Conservation (phyloP, 2,329 filamentous ascomycete species). For the Phialophora expanda region DNA sequence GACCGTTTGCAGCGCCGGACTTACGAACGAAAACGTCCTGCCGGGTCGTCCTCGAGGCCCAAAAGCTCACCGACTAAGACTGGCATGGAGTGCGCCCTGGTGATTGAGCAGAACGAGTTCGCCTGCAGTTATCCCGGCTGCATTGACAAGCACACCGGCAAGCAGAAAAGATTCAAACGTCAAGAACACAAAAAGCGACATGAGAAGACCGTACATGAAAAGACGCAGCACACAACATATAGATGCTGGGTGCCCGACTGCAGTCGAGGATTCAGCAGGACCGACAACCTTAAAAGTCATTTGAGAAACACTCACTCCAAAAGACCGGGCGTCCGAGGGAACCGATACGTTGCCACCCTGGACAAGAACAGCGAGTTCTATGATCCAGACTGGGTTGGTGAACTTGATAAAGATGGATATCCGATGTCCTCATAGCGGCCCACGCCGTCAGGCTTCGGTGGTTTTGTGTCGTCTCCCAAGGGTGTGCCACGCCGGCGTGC, state of each 20-base stretch:
- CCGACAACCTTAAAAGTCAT: constrained; percentile 54
- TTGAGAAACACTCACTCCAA: constrained; percentile 55
- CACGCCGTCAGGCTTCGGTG: neutral
- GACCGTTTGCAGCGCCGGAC: constrained; percentile 29
- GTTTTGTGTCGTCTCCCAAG: neutral
- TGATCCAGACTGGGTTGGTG: constrained; percentile 52
- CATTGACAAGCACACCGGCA: constrained; percentile 47
- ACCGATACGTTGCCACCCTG: constrained; percentile 53
- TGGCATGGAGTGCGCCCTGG: constrained; percentile 35
- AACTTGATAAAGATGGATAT: constrained; percentile 50
- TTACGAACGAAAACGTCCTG: constrained; percentile 31
- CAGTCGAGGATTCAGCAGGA: constrained; percentile 50
- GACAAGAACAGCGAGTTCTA: constrained; percentile 51
- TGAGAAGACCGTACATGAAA: constrained; percentile 54
- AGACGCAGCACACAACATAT: constrained; percentile 42
- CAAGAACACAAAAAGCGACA: constrained; percentile 58
- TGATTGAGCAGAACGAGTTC: constrained; percentile 39
- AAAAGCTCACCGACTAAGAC: constrained; percentile 28
- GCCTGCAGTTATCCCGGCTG: constrained; percentile 50
- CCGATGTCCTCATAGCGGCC: constrained; percentile 41
- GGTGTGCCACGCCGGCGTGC: neutral
- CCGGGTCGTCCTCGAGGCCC: constrained; percentile 25
- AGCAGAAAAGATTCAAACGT: constrained; percentile 54
- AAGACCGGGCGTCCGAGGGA: constrained; percentile 48
- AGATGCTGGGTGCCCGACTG: constrained; percentile 52